phyloP scores from a whole-genome alignment of 805 yeast genomes.

The Aciculoconidium aculeatum region DNA sequence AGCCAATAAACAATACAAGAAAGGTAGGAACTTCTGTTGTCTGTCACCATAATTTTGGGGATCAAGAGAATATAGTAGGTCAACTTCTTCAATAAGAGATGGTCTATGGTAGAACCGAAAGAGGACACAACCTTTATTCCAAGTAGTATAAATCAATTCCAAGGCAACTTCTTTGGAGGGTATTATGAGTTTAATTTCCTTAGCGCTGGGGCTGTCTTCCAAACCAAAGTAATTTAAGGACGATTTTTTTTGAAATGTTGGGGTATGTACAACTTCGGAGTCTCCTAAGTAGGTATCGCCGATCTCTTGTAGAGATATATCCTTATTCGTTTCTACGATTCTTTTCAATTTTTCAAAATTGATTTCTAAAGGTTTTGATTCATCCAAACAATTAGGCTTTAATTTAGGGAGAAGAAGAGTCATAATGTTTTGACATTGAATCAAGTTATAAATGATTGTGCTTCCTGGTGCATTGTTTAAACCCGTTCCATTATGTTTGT shows the following conservation, averaged over 20 bases:
- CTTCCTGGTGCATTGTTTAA: constrained; percentile 1
- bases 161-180: constrained; percentile 75
- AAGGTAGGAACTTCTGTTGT: constrained; percentile 70
- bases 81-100: constrained; percentile 66
- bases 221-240: too few species aligned
- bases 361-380: constrained; percentile 18
- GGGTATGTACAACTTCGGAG: neutral
- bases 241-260: too few species aligned
- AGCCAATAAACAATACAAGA: constrained; percentile 82
- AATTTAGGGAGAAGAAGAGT: constrained; percentile 31
- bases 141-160: constrained; percentile 64
- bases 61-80: constrained; percentile 68
- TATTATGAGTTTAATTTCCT: constrained; percentile 58
- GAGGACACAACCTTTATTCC: constrained; percentile 82
- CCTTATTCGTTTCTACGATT: constrained; percentile 15
- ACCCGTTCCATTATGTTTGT: constrained; percentile 1
- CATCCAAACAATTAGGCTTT: constrained; percentile 29
- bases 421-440: constrained; percentile 29
- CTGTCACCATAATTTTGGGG: constrained; percentile 66
- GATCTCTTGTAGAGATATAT: constrained; percentile 22
- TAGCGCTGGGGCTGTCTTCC: constrained; percentile 21
- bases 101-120: constrained; percentile 86
- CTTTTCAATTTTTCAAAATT: constrained; percentile 31
- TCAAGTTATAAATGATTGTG: constrained; percentile 14
- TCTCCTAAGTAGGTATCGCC: constrained; percentile 6